A percentile compares a stretch with the other conserved stretches of the same genome.
These are phyloP conservation scores for Pseudopyricularia cyperi DNA, from an alignment of 2,329 filamentous ascomycete genomes.

Conservation along the genomic window DNA sequence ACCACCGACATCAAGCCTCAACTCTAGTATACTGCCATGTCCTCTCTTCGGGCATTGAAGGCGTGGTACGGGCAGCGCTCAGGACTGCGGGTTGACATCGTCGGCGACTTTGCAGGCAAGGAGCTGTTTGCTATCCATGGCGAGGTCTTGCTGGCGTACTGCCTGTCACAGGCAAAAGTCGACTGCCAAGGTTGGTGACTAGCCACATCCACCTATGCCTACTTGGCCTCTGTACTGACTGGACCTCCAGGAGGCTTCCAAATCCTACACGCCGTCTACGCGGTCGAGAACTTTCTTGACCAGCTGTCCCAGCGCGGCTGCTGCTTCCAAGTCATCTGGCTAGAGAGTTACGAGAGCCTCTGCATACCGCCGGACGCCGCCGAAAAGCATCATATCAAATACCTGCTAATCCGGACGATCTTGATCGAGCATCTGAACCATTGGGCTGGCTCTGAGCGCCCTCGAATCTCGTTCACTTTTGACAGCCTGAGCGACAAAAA, in stretches of 20 bases:
- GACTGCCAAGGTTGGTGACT: constrained; percentile 41
- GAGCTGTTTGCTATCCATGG: constrained; percentile 63
- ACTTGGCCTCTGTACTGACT: not conserved
- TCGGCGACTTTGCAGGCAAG: constrained; percentile 63
- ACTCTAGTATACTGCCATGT: not conserved
- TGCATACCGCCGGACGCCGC: constrained; percentile 33
- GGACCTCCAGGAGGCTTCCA: constrained; percentile 46
- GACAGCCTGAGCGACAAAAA: constrained; percentile 27
- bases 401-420: constrained; percentile 46
- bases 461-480: constrained; percentile 21
- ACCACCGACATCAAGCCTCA: too few species aligned
- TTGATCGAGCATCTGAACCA: constrained; percentile 49
- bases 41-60: not conserved
- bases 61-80: not conserved
- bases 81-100: constrained; percentile 40
- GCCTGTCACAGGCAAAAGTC: constrained; percentile 46
- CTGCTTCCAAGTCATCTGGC: constrained; percentile 60
- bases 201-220: not conserved
- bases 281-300: constrained; percentile 52
- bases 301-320: constrained; percentile 50
- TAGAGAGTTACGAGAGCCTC: constrained; percentile 39
- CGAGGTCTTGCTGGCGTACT: constrained; percentile 55
- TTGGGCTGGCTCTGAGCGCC: constrained; percentile 1
- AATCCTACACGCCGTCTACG: constrained; percentile 56
- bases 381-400: constrained; percentile 30